A percentile compares a stretch with the other conserved stretches of the same genome.
Conservation (phyloP, 2,329 filamentous ascomycete species). For the Tolypocladium ophioglossoides region DNA sequence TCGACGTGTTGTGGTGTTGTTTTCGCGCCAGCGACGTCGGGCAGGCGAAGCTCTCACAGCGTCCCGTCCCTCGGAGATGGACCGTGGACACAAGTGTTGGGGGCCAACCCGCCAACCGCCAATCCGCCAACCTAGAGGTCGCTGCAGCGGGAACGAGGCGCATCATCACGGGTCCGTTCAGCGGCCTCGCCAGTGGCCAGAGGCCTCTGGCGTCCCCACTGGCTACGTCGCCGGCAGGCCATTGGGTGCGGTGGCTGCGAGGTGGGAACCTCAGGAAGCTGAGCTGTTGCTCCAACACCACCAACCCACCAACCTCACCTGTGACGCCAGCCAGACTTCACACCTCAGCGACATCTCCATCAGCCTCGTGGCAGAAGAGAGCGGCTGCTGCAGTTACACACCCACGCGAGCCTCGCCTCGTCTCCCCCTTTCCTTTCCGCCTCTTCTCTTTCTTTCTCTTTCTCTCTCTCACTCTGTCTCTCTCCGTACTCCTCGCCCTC, state of each 20-base stretch:
- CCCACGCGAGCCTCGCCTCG: not conserved
- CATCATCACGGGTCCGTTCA: not conserved
- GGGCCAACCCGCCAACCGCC: too few species aligned
- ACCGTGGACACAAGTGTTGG: not conserved
- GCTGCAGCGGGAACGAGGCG: not conserved
- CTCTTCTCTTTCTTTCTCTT: not conserved
- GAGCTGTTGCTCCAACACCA: not conserved
- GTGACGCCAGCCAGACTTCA: not conserved
- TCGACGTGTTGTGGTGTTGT: not conserved
- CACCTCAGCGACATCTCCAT: not conserved
- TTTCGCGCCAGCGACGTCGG: not conserved
- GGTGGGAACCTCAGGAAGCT: not conserved
- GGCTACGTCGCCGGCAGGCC: not conserved
- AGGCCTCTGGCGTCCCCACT: not conserved
- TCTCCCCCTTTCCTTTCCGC: not conserved
- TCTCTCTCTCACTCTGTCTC: too few species aligned
- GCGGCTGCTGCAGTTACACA: not conserved
- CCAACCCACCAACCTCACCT: not conserved
- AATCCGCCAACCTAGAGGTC: too few species aligned
- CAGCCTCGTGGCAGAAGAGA: not conserved
- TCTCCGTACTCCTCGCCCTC: conserved; percentile 1
- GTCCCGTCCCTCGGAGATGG: not conserved
- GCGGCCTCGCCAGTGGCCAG: not conserved
- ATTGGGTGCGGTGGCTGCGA: not conserved
- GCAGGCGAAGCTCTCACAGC: not conserved